A percentile compares a stretch with the other conserved stretches of the same genome.
Evolutionary conservation across 2,329 filamentous ascomycete genomes (phyloP).

Genomic region (Rugonectria rugulosa): DNA sequence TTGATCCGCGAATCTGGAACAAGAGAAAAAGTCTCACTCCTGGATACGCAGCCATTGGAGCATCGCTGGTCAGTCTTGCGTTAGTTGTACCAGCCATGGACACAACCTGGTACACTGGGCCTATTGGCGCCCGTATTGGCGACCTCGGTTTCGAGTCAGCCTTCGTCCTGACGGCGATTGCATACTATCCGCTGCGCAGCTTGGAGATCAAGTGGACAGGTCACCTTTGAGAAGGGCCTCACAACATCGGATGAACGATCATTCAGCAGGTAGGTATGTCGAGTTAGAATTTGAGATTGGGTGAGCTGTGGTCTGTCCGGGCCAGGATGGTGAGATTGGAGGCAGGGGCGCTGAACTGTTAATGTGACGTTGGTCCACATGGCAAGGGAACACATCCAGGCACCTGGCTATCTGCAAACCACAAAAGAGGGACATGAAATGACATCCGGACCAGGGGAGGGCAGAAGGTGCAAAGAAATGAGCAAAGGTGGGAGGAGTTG

Average conservation of each 20-base stretch:
- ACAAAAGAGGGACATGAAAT: not conserved
- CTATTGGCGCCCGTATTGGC: conserved; percentile 51
- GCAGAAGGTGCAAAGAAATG: not conserved
- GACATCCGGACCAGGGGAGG: not conserved
- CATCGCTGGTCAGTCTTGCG: conserved; percentile 52
- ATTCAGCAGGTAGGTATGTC: not conserved
- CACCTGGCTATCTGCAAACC: not conserved
- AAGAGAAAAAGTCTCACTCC: conserved; percentile 50
- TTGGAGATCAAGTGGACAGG: conserved; percentile 44
- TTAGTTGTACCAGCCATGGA: conserved; percentile 52
- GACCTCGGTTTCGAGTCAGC: conserved; percentile 56
- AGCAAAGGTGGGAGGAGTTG: conserved; percentile 2
- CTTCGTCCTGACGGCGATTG: conserved; percentile 49
- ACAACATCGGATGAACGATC: not conserved
- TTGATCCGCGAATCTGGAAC: conserved; percentile 54
- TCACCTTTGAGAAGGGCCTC: conserved; percentile 19
- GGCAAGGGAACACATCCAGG: not conserved
- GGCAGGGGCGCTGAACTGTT: not conserved
- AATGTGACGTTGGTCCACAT: conserved; percentile 2
- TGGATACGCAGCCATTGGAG: conserved; percentile 52
- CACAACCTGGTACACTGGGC: conserved; percentile 53
- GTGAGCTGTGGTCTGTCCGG: not conserved
- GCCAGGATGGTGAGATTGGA: not conserved
- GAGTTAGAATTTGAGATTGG: not conserved
- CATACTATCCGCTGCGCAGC: conserved; percentile 49